phyloP scores from a whole-genome alignment of 306 rosid genomes.

The Cucurbita moschata region DNA sequence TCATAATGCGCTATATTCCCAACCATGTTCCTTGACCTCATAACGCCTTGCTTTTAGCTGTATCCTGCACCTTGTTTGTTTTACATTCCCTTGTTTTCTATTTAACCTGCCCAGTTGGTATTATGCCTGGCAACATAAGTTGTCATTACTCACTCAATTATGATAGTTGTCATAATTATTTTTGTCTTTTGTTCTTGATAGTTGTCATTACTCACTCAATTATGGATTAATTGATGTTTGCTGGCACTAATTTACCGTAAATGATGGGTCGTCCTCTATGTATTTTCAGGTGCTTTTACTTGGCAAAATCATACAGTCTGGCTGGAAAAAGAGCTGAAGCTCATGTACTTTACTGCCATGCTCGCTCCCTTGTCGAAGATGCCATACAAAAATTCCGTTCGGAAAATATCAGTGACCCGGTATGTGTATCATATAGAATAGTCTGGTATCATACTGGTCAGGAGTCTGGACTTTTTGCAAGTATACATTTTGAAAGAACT shows the following conservation, averaged over 20 bases:
- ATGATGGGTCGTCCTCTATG: background rate
- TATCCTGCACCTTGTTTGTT: background rate
- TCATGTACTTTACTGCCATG: conserved; percentile 58
- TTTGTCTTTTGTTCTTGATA: background rate
- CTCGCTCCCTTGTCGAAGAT: conserved; percentile 38
- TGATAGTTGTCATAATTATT: background rate
- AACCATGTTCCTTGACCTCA: background rate
- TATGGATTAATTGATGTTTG: background rate
- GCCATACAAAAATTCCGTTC: conserved; percentile 21
- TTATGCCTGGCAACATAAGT: background rate
- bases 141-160: background rate
- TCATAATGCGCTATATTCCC: background rate
- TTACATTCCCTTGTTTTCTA: background rate
- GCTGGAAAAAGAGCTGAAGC: conserved; percentile 94
- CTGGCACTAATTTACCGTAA: background rate
- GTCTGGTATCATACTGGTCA: background rate
- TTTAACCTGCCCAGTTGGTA: background rate
- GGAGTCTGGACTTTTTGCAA: too few relatives aligned
- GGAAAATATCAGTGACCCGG: conserved; percentile 18
- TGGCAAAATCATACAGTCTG: conserved; percentile 77
- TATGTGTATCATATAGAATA: background rate
- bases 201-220: background rate
- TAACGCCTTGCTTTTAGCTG: background rate
- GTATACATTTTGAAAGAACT: background rate
- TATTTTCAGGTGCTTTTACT: conserved; percentile 71